Conservation (phyloP, 768 basidiomycete genomes). For the Phlegmacium glaucopus region DNA sequence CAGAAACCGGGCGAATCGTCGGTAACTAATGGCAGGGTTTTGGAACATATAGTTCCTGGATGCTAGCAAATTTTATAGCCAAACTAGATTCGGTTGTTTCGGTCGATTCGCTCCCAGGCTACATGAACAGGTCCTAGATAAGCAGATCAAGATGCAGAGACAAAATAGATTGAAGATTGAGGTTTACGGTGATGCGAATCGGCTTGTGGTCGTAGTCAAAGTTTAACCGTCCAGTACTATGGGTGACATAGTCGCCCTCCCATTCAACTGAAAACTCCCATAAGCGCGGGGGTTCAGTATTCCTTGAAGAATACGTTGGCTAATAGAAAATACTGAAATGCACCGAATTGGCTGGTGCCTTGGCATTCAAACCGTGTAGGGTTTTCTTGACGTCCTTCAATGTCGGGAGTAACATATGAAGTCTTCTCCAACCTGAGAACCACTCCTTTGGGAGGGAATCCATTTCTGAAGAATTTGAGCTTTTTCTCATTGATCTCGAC, state of each 20-base stretch:
- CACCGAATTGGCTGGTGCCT: constrained; percentile 53
- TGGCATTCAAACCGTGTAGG: constrained; percentile 38
- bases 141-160: background rate
- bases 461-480: constrained; percentile 31
- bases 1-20: background rate
- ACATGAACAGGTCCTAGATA: constrained; percentile 4
- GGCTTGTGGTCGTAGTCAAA: constrained; percentile 71
- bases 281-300: constrained; percentile 26
- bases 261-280: constrained; percentile 72
- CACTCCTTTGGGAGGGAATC: constrained; percentile 10
- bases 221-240: constrained; percentile 49
- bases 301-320: constrained; percentile 25
- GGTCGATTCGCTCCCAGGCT: constrained; percentile 58
- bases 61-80: constrained; percentile 52
- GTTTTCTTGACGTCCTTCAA: constrained; percentile 46
- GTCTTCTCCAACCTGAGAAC: constrained; percentile 46
- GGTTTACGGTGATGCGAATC: constrained; percentile 55
- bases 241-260: constrained; percentile 45
- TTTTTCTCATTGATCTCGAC: constrained; percentile 40
- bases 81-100: constrained; percentile 51
- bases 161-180: too few relatives aligned
- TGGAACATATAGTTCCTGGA: constrained; percentile 56
- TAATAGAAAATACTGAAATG: constrained; percentile 67
- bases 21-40: constrained; percentile 53
- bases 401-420: constrained; percentile 50